These are phyloP conservation scores for Xylaria arbuscula DNA, from an alignment of 2,329 filamentous ascomycete genomes.

Conservation along the genomic window DNA sequence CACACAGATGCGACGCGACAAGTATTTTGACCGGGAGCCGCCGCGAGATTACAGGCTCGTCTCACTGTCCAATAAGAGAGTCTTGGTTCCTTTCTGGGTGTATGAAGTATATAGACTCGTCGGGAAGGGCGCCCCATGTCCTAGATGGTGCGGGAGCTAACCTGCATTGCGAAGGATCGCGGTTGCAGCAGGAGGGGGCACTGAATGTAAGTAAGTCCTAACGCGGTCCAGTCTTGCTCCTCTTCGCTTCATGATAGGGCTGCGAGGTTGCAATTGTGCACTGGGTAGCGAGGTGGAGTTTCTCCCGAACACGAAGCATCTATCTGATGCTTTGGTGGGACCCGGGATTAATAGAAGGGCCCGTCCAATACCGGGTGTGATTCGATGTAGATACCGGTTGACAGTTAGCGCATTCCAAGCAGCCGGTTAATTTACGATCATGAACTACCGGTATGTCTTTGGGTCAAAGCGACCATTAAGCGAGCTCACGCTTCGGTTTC, in stretches of 20 bases:
- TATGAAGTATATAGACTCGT: conserved; percentile 17
- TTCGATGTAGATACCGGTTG: conserved; percentile 9
- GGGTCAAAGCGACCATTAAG: background rate
- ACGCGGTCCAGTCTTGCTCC: conserved; percentile 10
- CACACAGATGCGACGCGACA: conserved; percentile 11
- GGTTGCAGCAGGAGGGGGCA: conserved; percentile 9
- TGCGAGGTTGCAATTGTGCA: conserved; percentile 22
- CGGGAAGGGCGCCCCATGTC: conserved; percentile 12
- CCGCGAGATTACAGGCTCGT: conserved; percentile 27
- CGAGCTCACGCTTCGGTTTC: background rate
- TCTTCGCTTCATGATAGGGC: conserved; percentile 29
- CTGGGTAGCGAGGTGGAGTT: conserved; percentile 8
- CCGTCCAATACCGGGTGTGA: background rate
- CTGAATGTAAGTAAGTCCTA: conserved; percentile 17
- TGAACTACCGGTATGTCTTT: background rate
- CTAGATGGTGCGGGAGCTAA: conserved; percentile 17
- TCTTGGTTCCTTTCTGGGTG: background rate
- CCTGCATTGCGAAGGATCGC: conserved; percentile 31
- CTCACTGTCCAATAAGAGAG: conserved; percentile 11
- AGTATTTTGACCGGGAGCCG: conserved; percentile 5
- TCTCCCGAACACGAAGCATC: conserved; percentile 24
- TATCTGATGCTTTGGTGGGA: conserved; percentile 12
- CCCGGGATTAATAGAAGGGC: conserved; percentile 3
- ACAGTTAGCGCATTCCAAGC: conserved; percentile 2
- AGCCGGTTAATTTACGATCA: conserved; percentile 1